Conservation (phyloP, 2,329 filamentous ascomycete genomes). For the Talaromyces sp. region DNA sequence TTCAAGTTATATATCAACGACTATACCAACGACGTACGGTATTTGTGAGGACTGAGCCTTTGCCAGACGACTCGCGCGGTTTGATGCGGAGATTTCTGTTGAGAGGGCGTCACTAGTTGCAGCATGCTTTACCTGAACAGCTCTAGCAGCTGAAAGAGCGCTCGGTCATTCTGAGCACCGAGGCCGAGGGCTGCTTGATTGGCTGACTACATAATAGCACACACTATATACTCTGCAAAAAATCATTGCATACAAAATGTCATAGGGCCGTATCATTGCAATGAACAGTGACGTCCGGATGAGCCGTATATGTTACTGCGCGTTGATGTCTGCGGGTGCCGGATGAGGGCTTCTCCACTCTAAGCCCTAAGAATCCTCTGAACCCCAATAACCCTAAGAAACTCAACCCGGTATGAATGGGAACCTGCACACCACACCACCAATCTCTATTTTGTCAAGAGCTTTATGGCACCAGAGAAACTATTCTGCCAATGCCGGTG, state of each 20-base stretch:
- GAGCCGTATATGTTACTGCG: too few relatives aligned
- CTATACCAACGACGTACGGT: too few relatives aligned
- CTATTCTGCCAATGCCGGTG: constrained; percentile 11
- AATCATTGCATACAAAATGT: not conserved
- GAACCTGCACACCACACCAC: not conserved
- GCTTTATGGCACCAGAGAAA: not conserved
- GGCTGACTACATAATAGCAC: not conserved
- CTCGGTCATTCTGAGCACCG: not conserved
- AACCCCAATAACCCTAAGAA: not conserved
- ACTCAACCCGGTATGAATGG: not conserved
- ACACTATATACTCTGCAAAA: too few relatives aligned
- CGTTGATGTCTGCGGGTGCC: not conserved
- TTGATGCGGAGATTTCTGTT: not conserved
- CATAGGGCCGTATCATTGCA: not conserved
- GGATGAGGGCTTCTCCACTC: not conserved
- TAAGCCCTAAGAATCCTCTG: not conserved
- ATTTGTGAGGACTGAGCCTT: not conserved
- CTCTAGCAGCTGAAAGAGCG: not conserved
- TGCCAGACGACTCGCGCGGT: not conserved
- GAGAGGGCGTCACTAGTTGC: not conserved
- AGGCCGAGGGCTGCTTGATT: not conserved
- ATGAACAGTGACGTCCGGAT: not conserved
- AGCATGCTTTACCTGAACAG: not conserved
- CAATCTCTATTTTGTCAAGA: not conserved
- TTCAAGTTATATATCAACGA: not conserved